Percentiles rank a stretch among this genome's conserved stretches.
Conservation (phyloP, 2,329 filamentous ascomycete species). For the Dactylonectria estremocensis region DNA sequence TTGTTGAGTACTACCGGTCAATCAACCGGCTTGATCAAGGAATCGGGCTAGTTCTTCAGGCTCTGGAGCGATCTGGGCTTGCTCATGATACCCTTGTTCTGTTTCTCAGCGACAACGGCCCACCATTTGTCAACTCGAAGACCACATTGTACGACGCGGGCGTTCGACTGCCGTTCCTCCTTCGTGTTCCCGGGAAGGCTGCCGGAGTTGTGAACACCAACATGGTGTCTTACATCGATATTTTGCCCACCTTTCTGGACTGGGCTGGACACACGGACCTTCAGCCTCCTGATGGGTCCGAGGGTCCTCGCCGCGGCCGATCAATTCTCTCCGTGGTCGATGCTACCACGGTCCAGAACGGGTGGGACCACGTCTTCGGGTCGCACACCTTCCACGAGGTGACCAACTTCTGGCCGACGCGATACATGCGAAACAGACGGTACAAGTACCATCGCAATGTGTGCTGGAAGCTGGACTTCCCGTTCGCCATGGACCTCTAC, state of each 20-base stretch:
- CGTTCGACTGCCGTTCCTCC: constrained; percentile 59
- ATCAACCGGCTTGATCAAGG: constrained; percentile 61
- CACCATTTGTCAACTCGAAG: constrained; percentile 67
- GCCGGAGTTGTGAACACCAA: constrained; percentile 56
- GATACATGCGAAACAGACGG: constrained; percentile 58
- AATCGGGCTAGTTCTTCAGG: constrained; percentile 57
- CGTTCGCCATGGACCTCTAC: constrained; percentile 64
- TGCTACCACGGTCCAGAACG: constrained; percentile 31
- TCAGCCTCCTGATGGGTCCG: constrained; percentile 26
- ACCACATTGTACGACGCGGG: constrained; percentile 66
- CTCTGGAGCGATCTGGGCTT: constrained; percentile 51
- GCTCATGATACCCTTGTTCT: constrained; percentile 59
- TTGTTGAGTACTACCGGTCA: constrained; percentile 59
- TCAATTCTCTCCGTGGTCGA: constrained; percentile 58
- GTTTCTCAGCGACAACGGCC: constrained; percentile 65
- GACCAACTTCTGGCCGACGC: constrained; percentile 66
- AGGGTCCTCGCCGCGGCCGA: constrained; percentile 46
- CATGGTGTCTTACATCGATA: constrained; percentile 62
- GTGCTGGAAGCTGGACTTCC: constrained; percentile 64
- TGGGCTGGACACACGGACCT: constrained; percentile 50
- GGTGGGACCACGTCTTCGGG: constrained; percentile 60
- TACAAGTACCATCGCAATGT: constrained; percentile 68
- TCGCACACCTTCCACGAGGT: constrained; percentile 68
- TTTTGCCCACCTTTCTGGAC: constrained; percentile 62
- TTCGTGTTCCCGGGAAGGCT: constrained; percentile 52